Evolutionary conservation across 805 yeast genomes (phyloP).

Genomic region (Wickerhamiella qilinensis): DNA sequence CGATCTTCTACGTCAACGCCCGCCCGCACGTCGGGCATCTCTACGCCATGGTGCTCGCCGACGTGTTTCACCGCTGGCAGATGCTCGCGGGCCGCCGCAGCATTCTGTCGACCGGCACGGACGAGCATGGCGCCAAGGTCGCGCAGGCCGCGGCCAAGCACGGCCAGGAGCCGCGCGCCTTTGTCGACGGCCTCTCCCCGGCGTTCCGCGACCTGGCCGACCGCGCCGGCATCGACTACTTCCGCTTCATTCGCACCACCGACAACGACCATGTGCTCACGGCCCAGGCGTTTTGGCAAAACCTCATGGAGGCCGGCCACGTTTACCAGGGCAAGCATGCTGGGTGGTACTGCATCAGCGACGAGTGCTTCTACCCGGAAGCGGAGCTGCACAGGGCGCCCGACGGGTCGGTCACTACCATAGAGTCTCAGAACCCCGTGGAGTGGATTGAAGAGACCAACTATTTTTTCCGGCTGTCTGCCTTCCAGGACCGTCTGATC

Average conservation of each 20-base stretch:
- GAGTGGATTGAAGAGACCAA: conserved; percentile 62
- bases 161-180: conserved; percentile 39
- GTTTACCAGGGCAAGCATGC: conserved; percentile 71
- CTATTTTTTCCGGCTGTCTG: conserved; percentile 65
- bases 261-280: conserved; percentile 59
- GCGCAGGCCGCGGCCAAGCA: conserved; percentile 61
- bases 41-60: conserved; percentile 74
- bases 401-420: conserved; percentile 22
- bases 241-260: conserved; percentile 81
- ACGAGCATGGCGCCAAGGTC: conserved; percentile 91
- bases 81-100: conserved; percentile 29
- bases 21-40: conserved; percentile 88
- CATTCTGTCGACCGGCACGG: conserved; percentile 78
- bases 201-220: conserved; percentile 51
- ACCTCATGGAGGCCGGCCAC: conserved; percentile 39
- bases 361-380: conserved; percentile 87
- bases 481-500: conserved; percentile 40
- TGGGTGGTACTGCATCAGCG: conserved; percentile 93
- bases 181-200: conserved; percentile 54
- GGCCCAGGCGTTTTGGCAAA: conserved; percentile 56
- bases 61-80: conserved; percentile 64
- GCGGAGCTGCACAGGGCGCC: conserved; percentile 38
- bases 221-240: conserved; percentile 39
- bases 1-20: conserved; percentile 94
- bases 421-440: conserved; percentile 67